Conservation (phyloP, 1,284 basidiomycete genomes). For the Trametes sp. region DNA sequence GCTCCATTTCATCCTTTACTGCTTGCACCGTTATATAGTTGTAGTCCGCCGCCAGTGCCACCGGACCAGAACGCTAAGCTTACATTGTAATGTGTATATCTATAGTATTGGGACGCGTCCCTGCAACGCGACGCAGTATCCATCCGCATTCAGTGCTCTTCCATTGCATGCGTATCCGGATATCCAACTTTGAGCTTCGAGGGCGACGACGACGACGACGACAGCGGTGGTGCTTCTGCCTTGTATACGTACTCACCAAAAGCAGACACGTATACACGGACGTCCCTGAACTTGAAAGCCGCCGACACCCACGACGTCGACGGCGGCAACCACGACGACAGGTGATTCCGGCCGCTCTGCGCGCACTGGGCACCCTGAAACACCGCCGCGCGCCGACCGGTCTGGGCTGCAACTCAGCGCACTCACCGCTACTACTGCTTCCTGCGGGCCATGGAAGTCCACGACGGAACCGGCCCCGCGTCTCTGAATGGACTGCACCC, state of each 20-base stretch:
- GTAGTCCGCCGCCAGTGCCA: neutral
- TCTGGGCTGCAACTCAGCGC: neutral
- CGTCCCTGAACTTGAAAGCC: too few species aligned
- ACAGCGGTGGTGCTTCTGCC: neutral
- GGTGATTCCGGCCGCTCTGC: neutral
- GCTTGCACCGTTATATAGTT: neutral
- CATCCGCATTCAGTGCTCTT: too few species aligned
- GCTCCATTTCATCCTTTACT: neutral
- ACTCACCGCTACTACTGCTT: neutral
- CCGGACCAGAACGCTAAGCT: slow-evolving; percentile 9
- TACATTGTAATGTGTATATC: slow-evolving; percentile 15
- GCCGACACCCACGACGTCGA: too few species aligned
- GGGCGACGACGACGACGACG: too few species aligned
- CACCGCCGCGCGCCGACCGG: neutral
- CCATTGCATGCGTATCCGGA: too few species aligned
- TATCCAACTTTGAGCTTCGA: too few species aligned
- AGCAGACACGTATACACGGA: too few species aligned
- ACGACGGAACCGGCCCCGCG: neutral
- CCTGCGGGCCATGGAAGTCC: neutral
- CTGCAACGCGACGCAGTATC: too few species aligned
- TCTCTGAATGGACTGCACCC: too few species aligned
- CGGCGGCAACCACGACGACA: too few species aligned
- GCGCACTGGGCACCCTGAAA: neutral
- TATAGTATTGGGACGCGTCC: neutral
- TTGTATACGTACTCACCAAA: neutral